Conservation (phyloP, 2,329 filamentous ascomycete genomes). For the Fusarium caatingaense region DNA sequence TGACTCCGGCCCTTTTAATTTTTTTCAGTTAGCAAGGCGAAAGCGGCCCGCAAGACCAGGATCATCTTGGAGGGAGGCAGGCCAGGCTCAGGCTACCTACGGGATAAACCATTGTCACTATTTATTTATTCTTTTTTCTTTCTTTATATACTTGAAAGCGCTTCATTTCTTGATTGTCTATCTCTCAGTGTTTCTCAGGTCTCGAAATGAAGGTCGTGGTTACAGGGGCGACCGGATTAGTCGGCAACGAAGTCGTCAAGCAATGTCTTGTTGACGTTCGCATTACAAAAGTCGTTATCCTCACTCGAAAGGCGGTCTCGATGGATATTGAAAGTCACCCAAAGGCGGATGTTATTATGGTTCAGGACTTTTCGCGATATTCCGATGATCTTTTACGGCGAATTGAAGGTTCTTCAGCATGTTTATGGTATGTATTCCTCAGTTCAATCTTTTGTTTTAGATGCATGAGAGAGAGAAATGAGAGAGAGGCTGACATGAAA, state of each 20-base stretch:
- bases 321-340: constrained; percentile 56
- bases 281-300: constrained; percentile 63
- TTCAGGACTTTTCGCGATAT: constrained; percentile 65
- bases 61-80: constrained; percentile 10
- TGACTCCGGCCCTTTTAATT: constrained; percentile 25
- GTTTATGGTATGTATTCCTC: constrained; percentile 67
- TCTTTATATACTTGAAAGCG: background rate
- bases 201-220: constrained; percentile 67
- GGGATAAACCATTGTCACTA: constrained; percentile 13
- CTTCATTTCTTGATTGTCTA: background rate
- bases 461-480: background rate
- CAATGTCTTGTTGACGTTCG: constrained; percentile 61
- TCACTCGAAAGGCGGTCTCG: constrained; percentile 61
- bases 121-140: background rate
- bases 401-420: constrained; percentile 67
- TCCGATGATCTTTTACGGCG: constrained; percentile 52
- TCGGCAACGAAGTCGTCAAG: constrained; percentile 64
- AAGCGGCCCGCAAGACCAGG: constrained; percentile 35
- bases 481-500: background rate
- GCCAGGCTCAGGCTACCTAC: constrained; percentile 7
- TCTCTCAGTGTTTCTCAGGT: background rate
- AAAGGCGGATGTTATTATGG: constrained; percentile 63
- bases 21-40: constrained; percentile 27
- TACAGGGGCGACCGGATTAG: constrained; percentile 67
- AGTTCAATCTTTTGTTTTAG: background rate